phyloP scores from a whole-genome alignment of 2,329 filamentous ascomycete species.

The Ceratocystis smalleyi region DNA sequence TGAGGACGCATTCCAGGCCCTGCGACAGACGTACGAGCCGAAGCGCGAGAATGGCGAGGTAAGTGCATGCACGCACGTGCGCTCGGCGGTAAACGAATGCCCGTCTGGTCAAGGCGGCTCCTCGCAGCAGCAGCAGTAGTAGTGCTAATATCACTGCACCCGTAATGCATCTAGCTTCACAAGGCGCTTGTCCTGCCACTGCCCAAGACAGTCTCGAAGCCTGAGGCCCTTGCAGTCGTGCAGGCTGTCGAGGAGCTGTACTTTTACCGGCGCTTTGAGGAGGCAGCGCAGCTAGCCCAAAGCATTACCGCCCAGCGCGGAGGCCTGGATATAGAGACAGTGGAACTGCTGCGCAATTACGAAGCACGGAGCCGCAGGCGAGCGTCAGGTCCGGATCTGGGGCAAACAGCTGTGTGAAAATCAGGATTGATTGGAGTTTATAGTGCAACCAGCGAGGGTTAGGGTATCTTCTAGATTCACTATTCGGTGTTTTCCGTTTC shows the following conservation, averaged over 20 bases:
- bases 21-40: slow-evolving; percentile 31
- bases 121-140: too few species aligned
- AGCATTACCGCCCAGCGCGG: slow-evolving; percentile 22
- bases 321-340: slow-evolving; percentile 31
- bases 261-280: slow-evolving; percentile 34
- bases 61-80: slow-evolving; percentile 17
- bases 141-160: too few species aligned
- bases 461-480: not conserved
- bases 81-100: not conserved
- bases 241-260: slow-evolving; percentile 45
- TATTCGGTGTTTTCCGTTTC: not conserved
- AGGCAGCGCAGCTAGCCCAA: slow-evolving; percentile 30
- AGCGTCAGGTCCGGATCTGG: not conserved
- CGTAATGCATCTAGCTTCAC: not conserved
- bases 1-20: slow-evolving; percentile 33
- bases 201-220: slow-evolving; percentile 27
- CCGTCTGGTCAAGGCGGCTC: too few species aligned
- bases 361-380: not conserved
- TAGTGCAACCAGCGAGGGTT: slow-evolving; percentile 1
- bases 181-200: slow-evolving; percentile 26
- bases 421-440: not conserved
- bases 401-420: not conserved
- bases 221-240: slow-evolving; percentile 33
- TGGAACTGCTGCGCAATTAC: slow-evolving; percentile 29
- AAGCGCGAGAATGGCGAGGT: slow-evolving; percentile 43